phyloP scores from a whole-genome alignment of 1,139 yeast genomes.

The Yamadazyma blattariae region DNA sequence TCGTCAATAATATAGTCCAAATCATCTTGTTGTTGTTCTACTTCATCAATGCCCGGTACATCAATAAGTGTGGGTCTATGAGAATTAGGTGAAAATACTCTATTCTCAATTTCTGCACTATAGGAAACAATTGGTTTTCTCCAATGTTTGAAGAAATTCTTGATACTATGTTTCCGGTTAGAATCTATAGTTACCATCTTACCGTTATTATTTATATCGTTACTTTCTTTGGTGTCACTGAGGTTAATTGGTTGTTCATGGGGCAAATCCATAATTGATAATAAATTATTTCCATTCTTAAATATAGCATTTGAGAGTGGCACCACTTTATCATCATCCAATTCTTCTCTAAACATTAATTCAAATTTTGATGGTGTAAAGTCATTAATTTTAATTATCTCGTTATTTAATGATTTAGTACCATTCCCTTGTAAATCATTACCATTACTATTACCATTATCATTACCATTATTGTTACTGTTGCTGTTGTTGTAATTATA shows the following conservation, averaged over 20 bases:
- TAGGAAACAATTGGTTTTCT: slow-evolving; percentile 4
- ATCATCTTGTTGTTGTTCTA: slow-evolving; percentile 10
- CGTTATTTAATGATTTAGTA: no score
- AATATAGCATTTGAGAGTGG: slow-evolving; percentile 14
- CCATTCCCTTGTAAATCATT: no score
- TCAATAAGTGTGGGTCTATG: slow-evolving; percentile 22
- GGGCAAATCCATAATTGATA: no score
- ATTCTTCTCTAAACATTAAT: slow-evolving; percentile 9
- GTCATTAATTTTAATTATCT: slow-evolving; percentile 1
- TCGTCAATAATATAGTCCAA: not conserved
- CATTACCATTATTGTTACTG: no score
- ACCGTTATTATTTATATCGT: no score
- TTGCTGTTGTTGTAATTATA: no score
- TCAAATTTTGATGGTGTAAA: slow-evolving; percentile 6
- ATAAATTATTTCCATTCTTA: slow-evolving; percentile 3
- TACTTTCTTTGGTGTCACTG: no score
- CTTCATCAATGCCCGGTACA: slow-evolving; percentile 21
- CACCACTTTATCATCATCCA: slow-evolving; percentile 12
- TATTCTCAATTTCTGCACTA: slow-evolving; percentile 20
- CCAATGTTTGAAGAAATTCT: slow-evolving; percentile 2
- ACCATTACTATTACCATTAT: no score
- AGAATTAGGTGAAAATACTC: slow-evolving; percentile 25
- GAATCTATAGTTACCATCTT: no score
- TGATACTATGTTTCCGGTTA: slow-evolving; percentile 1
- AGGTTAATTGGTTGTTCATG: no score